Evolutionary conservation across 23 red algal genomes (phyloP).

Genomic region (Gracilaria caudata): DNA sequence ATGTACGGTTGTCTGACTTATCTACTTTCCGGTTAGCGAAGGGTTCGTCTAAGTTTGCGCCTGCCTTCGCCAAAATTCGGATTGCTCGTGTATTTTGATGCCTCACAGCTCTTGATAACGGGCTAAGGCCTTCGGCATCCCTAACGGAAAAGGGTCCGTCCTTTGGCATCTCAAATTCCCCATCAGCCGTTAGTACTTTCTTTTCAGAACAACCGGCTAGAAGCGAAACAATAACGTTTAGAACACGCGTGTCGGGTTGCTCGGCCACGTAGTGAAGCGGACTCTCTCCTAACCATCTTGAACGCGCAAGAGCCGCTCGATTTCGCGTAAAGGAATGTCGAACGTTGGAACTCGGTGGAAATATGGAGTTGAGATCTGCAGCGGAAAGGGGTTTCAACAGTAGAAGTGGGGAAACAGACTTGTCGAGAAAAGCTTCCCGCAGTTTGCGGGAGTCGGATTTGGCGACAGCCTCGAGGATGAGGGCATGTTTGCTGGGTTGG

Average conservation of each 20-base stretch:
- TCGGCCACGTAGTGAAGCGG: slow-evolving; percentile 39
- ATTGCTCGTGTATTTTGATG: slow-evolving; percentile 19
- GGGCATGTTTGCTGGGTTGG: slow-evolving; percentile 47
- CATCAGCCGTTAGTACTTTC: not conserved
- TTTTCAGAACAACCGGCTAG: slow-evolving; percentile 16
- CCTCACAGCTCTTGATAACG: slow-evolving; percentile 32
- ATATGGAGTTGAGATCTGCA: slow-evolving; percentile 21
- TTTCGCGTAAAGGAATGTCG: slow-evolving; percentile 14
- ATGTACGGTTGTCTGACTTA: not conserved
- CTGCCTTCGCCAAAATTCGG: slow-evolving; percentile 24
- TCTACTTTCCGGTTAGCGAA: slow-evolving; percentile 6
- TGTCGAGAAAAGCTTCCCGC: slow-evolving; percentile 21
- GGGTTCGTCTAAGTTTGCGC: slow-evolving; percentile 30
- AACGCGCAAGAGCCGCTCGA: slow-evolving; percentile 1
- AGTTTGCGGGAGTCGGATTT: slow-evolving; percentile 51
- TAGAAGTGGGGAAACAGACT: slow-evolving; percentile 15
- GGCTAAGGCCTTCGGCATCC: slow-evolving; percentile 26
- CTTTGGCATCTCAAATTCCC: slow-evolving; percentile 23
- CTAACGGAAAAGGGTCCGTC: slow-evolving; percentile 31
- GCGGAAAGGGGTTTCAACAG: slow-evolving; percentile 37
- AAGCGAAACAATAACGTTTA: slow-evolving; percentile 28
- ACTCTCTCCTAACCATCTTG: slow-evolving; percentile 36
- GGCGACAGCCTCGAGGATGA: slow-evolving; percentile 45
- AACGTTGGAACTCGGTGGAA: not conserved
- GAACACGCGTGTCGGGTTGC: slow-evolving; percentile 22